Evolutionary conservation across 352 stramenopile genomes (phyloP).

Genomic region (Pythium utonaiense): DNA sequence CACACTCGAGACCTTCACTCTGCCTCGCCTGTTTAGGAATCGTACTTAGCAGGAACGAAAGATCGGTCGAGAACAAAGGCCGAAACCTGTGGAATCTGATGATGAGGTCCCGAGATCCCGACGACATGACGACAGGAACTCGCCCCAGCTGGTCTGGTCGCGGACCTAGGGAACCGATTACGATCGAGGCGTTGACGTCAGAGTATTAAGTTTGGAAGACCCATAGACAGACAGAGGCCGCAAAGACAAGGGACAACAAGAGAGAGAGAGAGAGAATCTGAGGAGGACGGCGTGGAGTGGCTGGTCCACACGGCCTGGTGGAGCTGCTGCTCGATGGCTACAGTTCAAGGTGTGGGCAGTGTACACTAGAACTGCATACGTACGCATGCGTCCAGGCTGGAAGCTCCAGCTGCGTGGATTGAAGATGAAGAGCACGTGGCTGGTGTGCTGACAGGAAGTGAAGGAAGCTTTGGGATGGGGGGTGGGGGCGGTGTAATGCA

Average conservation of each 20-base stretch:
- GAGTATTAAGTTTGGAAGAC: slow-evolving; percentile 13
- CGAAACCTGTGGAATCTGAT: slow-evolving; percentile 20
- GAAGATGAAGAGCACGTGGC: background rate
- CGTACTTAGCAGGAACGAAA: slow-evolving; percentile 26
- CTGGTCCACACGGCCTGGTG: background rate
- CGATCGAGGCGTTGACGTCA: slow-evolving; percentile 4
- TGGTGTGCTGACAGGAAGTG: background rate
- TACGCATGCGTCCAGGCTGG: background rate
- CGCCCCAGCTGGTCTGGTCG: background rate
- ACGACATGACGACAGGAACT: slow-evolving; percentile 3
- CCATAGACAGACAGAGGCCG: slow-evolving; percentile 17
- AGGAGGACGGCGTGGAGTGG: background rate
- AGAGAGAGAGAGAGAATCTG: background rate
- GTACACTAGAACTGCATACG: background rate
- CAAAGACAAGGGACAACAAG: background rate
- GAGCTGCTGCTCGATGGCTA: background rate
- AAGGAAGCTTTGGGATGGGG: background rate
- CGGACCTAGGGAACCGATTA: background rate
- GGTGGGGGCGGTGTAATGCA: background rate
- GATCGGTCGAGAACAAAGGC: slow-evolving; percentile 10
- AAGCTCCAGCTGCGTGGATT: background rate
- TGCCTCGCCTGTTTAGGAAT: slow-evolving; percentile 9
- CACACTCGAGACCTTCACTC: slow-evolving; percentile 3
- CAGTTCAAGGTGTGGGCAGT: background rate
- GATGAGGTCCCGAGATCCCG: background rate